Conservation (phyloP, 202 grass and related monocot species). For the Zizania palustris region DNA sequence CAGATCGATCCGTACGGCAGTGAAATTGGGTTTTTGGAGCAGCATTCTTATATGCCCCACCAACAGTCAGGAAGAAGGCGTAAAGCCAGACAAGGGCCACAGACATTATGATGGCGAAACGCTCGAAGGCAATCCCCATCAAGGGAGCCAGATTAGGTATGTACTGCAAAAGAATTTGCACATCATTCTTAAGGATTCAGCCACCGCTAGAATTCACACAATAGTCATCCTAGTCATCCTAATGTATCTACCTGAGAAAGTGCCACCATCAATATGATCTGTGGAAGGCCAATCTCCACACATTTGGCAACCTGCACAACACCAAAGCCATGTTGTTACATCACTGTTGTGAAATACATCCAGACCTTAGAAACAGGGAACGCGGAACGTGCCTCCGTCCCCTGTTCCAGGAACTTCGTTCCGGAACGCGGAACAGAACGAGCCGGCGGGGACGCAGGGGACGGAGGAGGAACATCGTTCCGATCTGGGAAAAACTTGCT, state of each 20-base stretch:
- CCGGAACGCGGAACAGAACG: no score
- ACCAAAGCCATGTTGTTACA: neutral
- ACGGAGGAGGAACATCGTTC: no score
- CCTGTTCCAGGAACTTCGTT: no score
- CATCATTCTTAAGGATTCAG: neutral
- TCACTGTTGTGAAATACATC: neutral
- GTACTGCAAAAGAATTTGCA: slow-evolving; percentile 59
- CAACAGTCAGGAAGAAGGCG: slow-evolving; percentile 80
- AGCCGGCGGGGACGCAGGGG: no score
- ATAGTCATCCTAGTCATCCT: neutral
- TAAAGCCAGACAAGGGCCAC: slow-evolving; percentile 84
- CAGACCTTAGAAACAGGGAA: no score
- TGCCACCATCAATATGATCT: slow-evolving; percentile 69
- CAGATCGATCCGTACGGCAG: slow-evolving; percentile 90
- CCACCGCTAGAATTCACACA: neutral
- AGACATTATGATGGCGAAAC: slow-evolving; percentile 77
- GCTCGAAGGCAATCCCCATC: slow-evolving; percentile 55
- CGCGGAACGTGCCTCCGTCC: no score
- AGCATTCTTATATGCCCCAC: slow-evolving; percentile 81
- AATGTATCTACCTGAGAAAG: slow-evolving; percentile 71
- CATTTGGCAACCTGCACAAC: slow-evolving; percentile 87
- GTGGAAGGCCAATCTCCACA: slow-evolving; percentile 82
- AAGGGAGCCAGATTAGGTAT: slow-evolving; percentile 58
- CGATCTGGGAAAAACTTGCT: no score
- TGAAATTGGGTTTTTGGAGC: slow-evolving; percentile 75